A percentile compares a stretch with the other conserved stretches of the same genome.
Evolutionary conservation across 2,329 filamentous ascomycete genomes (phyloP).

Genomic region (Ophiostoma australiae): DNA sequence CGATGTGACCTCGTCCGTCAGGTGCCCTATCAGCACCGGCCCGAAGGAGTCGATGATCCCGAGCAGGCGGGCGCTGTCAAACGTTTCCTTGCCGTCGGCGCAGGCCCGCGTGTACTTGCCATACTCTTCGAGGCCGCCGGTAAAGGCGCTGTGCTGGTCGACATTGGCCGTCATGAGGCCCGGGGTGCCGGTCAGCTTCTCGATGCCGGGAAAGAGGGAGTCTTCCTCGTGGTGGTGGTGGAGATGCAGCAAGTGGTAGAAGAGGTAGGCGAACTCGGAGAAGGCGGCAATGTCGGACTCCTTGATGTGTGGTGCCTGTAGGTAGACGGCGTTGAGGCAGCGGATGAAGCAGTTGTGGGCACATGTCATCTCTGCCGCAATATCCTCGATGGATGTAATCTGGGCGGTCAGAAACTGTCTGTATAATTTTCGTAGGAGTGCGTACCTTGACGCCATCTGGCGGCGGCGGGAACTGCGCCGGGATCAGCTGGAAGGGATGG

Average conservation of each 20-base stretch:
- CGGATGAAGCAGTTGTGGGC: conserved; percentile 34
- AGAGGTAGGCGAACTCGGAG: conserved; percentile 31
- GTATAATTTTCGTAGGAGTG: neutral
- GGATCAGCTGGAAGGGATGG: conserved; percentile 31
- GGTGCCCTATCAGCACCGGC: conserved; percentile 35
- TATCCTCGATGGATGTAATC: conserved; percentile 19
- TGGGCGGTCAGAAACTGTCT: conserved; percentile 28
- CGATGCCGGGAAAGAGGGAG: conserved; percentile 34
- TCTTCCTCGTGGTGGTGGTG: conserved; percentile 37
- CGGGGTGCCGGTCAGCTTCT: conserved; percentile 30
- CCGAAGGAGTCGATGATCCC: conserved; percentile 38
- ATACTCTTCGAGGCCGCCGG: conserved; percentile 32
- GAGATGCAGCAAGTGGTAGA: conserved; percentile 29
- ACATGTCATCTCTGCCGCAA: conserved; percentile 34
- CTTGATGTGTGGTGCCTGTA: conserved; percentile 36
- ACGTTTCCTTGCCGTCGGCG: conserved; percentile 22
- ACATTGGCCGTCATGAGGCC: conserved; percentile 35
- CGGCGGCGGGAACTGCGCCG: conserved; percentile 12
- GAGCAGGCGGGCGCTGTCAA: conserved; percentile 33
- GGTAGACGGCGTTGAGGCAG: conserved; percentile 32
- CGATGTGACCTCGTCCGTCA: conserved; percentile 39
- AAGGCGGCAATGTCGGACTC: conserved; percentile 36
- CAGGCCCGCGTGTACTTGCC: conserved; percentile 34
- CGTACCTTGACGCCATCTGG: conserved; percentile 4
- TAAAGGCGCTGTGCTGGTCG: conserved; percentile 36